Evolutionary conservation across 768 basidiomycete genomes (phyloP).

Genomic region (Lentinula sp.): DNA sequence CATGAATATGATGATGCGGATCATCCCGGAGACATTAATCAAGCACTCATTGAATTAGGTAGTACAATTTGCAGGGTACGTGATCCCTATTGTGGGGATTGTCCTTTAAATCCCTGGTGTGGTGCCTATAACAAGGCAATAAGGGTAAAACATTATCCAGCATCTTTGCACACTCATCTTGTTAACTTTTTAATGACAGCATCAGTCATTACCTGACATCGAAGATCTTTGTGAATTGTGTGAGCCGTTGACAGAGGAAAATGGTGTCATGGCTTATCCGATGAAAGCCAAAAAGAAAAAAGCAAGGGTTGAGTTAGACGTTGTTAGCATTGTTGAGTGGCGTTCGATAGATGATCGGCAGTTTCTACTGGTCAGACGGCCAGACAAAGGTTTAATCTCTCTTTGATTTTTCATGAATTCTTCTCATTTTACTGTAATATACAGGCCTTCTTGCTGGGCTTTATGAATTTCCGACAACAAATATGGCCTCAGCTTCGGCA

Average conservation of each 20-base stretch:
- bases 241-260: slow-evolving; percentile 39
- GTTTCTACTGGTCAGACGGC: slow-evolving; percentile 77
- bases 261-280: slow-evolving; percentile 69
- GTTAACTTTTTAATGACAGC: not conserved
- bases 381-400: slow-evolving; percentile 60
- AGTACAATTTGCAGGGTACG: slow-evolving; percentile 88
- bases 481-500: slow-evolving; percentile 44
- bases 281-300: slow-evolving; percentile 84
- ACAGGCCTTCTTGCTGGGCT: slow-evolving; percentile 87
- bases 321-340: slow-evolving; percentile 88
- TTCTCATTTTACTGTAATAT: not conserved
- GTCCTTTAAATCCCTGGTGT: slow-evolving; percentile 70
- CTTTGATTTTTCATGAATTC: not conserved
- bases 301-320: slow-evolving; percentile 76
- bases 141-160: not conserved
- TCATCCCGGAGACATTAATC: slow-evolving; percentile 79
- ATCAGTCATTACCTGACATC: slow-evolving; percentile 45
- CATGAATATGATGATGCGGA: slow-evolving; percentile 17
- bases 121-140: slow-evolving; percentile 41
- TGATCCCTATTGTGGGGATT: slow-evolving; percentile 66
- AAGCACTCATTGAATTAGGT: slow-evolving; percentile 92
- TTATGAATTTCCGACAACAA: slow-evolving; percentile 75
- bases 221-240: slow-evolving; percentile 76
- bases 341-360: slow-evolving; percentile 36
- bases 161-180: not conserved